A percentile compares a stretch with the other conserved stretches of the same genome.
These are phyloP conservation scores for Persicaria maculosa DNA, from an alignment of 148 eudicot genomes.

Conservation along the genomic window DNA sequence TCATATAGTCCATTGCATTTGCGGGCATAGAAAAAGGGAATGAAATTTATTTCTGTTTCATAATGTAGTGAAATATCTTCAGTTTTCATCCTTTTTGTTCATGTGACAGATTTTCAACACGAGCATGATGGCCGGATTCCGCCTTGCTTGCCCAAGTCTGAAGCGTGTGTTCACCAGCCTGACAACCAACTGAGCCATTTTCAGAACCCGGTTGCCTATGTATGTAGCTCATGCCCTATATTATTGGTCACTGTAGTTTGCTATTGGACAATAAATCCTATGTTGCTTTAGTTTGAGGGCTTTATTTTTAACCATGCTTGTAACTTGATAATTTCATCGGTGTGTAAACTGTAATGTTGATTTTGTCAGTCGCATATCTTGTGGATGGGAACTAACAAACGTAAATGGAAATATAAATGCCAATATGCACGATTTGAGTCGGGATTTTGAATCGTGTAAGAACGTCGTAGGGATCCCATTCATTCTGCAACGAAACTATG, in stretches of 20 bases:
- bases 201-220: neutral
- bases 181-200: conserved; percentile 11
- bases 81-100: neutral
- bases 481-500: too few species aligned
- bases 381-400: neutral
- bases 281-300: neutral
- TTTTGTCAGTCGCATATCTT: neutral
- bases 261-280: neutral
- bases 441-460: too few species aligned
- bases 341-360: neutral
- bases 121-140: conserved; percentile 42
- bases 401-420: too few species aligned
- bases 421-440: too few species aligned
- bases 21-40: neutral
- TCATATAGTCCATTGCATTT: neutral
- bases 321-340: neutral
- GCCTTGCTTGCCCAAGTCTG: conserved; percentile 43
- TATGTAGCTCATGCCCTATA: neutral
- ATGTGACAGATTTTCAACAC: conserved; percentile 27
- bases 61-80: neutral
- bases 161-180: conserved; percentile 47
- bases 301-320: neutral
- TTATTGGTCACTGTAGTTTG: neutral
- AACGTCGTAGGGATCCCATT: too few species aligned
- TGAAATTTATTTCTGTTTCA: neutral